phyloP scores from a whole-genome alignment of 106 monocot genomes.

The Phalaenopsis equestris region DNA sequence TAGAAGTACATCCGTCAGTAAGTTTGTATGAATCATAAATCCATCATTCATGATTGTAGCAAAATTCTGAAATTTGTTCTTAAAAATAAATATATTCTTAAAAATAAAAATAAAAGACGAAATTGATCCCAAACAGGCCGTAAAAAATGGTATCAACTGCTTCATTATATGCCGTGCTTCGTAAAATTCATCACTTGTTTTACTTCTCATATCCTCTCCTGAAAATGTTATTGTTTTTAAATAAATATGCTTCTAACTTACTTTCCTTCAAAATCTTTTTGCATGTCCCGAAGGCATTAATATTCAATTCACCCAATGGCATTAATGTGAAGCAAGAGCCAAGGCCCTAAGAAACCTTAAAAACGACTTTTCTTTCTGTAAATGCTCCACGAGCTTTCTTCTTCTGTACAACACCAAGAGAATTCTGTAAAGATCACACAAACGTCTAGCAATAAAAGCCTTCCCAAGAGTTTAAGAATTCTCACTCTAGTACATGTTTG shows the following conservation, averaged over 20 bases:
- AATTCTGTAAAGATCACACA: slow-evolving; percentile 5
- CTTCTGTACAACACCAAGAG: not conserved
- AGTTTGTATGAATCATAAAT: not conserved
- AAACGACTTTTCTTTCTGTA: not conserved
- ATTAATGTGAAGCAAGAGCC: slow-evolving; percentile 11
- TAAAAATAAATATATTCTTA: too few species aligned
- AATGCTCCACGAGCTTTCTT: not conserved
- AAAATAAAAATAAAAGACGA: too few species aligned
- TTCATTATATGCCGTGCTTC: not conserved
- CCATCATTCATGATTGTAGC: not conserved
- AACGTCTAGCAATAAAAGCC: not conserved
- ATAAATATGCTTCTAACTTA: not conserved
- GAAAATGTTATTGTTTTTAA: not conserved
- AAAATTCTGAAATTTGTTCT: not conserved
- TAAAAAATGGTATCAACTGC: not conserved
- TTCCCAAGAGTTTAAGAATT: not conserved
- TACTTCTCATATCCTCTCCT: not conserved
- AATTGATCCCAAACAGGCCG: too few species aligned
- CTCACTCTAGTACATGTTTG: not conserved
- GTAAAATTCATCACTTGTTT: not conserved
- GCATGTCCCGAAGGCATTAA: slow-evolving; percentile 1
- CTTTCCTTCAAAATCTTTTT: not conserved
- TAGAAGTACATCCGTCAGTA: not conserved
- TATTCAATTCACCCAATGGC: slow-evolving; percentile 5
- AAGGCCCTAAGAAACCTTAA: not conserved